Evolutionary conservation across 2,329 filamentous ascomycete species (phyloP), one percentile per base, ranked within the genome.

Genomic region (Fusarium sp.): DNA sequence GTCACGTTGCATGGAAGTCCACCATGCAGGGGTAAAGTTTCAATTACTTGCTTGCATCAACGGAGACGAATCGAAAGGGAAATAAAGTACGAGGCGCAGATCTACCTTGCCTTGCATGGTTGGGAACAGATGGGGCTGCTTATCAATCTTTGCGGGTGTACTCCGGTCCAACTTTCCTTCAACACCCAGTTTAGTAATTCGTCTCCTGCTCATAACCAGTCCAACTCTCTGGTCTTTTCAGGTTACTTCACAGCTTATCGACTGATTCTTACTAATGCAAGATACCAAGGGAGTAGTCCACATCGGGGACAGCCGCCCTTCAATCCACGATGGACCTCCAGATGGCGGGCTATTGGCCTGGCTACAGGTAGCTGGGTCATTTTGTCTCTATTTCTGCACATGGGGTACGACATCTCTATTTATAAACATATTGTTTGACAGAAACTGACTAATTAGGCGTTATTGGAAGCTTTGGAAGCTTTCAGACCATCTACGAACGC

Each of bases 401-500:
- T 75, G 73, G 73, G 73, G 73, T 75, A 57, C 34, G 48, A 6
- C 16, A 4, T 7, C 40, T 5, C n/a, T 7, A 11, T 54, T 20
- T 20, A 0, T 24, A 1, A 18, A 7, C 8, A 46, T 5, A 1
- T 0, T 37, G 11, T 30, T 13, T 2, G 3, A 11, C 3, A 16
- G 11, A 7, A 1, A 22, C 16, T 45, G 20, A 53, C 25, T 14
- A 22, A 0, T 4, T 1, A 75, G 72, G 73, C 3, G 48, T 75
- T 0, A 72, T 75, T 24, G 67, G 72, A 10, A 74, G 64, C 16
- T 75, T 67, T 32, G 74, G 74, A 0, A 72, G 61, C 16, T 75
- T 73, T n/a, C 73, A 75, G 9, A 61, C 74, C 2, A 75, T 75
- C 4, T 75, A 75, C n/a, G 74, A 76, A 5, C 54, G 47, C 7